Conservation (phyloP, 805 yeast species). For the Monosporozyma siamensis region DNA sequence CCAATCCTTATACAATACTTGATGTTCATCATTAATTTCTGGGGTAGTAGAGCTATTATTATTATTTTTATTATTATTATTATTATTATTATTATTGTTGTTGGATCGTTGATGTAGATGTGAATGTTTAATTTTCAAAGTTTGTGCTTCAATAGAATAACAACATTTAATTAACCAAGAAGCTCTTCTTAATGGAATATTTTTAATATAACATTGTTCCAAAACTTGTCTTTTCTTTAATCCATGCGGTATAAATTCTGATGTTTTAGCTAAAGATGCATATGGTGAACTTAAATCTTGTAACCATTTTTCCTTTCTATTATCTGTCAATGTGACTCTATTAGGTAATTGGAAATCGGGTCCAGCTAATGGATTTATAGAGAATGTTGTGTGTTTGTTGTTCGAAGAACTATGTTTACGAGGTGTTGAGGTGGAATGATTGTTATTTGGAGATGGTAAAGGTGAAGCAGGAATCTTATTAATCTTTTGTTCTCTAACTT, state of each 20-base stretch:
- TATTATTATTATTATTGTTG: slow-evolving; percentile 3
- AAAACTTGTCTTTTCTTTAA: slow-evolving; percentile 61
- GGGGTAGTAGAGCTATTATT: not conserved
- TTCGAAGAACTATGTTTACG: not conserved
- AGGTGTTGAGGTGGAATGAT: slow-evolving; percentile 1
- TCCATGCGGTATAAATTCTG: slow-evolving; percentile 86
- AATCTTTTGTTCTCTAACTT: slow-evolving; percentile 26
- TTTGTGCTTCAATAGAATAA: slow-evolving; percentile 56
- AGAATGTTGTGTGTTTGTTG: slow-evolving; percentile 2
- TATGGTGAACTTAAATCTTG: slow-evolving; percentile 62
- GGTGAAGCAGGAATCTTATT: slow-evolving; percentile 19
- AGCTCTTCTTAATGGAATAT: slow-evolving; percentile 72
- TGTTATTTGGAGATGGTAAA: not conserved
- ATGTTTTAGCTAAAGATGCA: slow-evolving; percentile 56
- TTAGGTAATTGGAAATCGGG: slow-evolving; percentile 27
- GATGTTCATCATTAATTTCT: slow-evolving; percentile 3
- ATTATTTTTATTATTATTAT: slow-evolving; percentile 2
- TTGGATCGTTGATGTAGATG: slow-evolving; percentile 11
- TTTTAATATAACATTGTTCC: slow-evolving; percentile 59
- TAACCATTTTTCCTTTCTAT: slow-evolving; percentile 78
- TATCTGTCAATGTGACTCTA: slow-evolving; percentile 82
- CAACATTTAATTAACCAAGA: slow-evolving; percentile 88
- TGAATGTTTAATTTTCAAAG: slow-evolving; percentile 10
- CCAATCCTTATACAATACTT: slow-evolving; percentile 74
- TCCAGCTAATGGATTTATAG: slow-evolving; percentile 21